Percentiles rank a stretch among this genome's conserved stretches.
Evolutionary conservation across 495 filamentous ascomycete genomes (phyloP).

Genomic region (Xylaria longipes): DNA sequence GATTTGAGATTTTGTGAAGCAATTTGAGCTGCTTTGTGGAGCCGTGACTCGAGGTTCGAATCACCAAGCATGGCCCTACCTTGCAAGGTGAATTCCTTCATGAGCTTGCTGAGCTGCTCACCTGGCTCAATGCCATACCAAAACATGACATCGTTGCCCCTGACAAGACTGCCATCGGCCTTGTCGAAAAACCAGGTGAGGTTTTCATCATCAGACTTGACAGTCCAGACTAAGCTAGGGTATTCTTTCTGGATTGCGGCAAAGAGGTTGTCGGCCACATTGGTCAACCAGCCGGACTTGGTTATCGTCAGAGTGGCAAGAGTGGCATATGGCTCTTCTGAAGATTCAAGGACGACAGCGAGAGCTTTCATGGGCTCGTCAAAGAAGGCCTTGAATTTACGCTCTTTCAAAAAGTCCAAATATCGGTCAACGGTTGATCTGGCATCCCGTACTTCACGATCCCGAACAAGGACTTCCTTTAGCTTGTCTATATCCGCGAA

Average conservation of each 20-base stretch:
- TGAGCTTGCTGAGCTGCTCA: constrained; percentile 85
- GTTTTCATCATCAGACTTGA: constrained; percentile 95
- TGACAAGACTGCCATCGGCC: constrained; percentile 87
- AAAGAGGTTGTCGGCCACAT: constrained; percentile 98
- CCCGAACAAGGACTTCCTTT: constrained; percentile 83
- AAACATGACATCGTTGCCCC: constrained; percentile 89
- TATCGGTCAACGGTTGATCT: constrained; percentile 85
- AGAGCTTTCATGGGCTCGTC: constrained; percentile 97
- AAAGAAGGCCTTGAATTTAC: constrained; percentile 90
- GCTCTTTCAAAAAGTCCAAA: constrained; percentile 73
- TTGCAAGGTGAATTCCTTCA: constrained; percentile 84
- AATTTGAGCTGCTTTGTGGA: constrained; percentile 75
- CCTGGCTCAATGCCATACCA: constrained; percentile 91
- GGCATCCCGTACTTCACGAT: constrained; percentile 85
- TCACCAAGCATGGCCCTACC: constrained; percentile 90
- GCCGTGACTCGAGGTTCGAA: constrained; percentile 83
- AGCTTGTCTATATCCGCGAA: constrained; percentile 79
- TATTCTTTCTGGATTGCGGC: constrained; percentile 91
- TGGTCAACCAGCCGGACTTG: constrained; percentile 93
- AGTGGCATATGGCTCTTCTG: constrained; percentile 65
- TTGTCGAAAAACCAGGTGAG: constrained; percentile 99
- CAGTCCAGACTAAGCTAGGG: constrained; percentile 93
- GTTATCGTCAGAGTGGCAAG: constrained; percentile 94
- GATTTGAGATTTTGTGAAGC: constrained; percentile 53
- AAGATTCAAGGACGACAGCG: constrained; percentile 85